These are phyloP conservation scores for Nothophaeocryptopus gaeumannii DNA, from an alignment of 2,329 filamentous ascomycete species.

Conservation along the genomic window DNA sequence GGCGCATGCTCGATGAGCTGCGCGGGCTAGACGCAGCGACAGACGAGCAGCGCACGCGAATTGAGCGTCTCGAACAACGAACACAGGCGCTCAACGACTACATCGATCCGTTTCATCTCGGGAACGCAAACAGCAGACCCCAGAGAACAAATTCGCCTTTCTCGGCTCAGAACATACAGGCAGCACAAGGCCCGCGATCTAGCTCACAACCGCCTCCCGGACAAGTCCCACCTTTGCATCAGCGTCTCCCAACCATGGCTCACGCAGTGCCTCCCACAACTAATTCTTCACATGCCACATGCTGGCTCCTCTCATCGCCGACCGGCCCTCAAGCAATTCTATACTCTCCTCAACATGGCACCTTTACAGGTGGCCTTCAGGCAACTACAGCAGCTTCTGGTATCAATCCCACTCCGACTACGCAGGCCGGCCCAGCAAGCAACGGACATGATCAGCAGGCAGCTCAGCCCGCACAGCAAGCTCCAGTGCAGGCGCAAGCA, in stretches of 20 bases:
- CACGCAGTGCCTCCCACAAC: background rate
- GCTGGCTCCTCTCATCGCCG: conserved; percentile 46
- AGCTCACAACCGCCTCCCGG: conserved; percentile 1
- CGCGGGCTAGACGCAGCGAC: conserved; percentile 15
- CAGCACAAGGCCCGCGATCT: conserved; percentile 5
- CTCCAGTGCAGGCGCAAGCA: conserved; percentile 13
- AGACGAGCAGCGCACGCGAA: conserved; percentile 24
- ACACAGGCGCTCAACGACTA: conserved; percentile 29
- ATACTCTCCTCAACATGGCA: conserved; percentile 38
- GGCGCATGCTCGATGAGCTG: conserved; percentile 31
- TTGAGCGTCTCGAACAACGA: conserved; percentile 25
- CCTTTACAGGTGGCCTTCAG: conserved; percentile 23
- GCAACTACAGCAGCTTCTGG: background rate
- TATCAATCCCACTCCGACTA: conserved; percentile 18
- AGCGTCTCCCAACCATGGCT: conserved; percentile 13
- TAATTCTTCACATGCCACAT: conserved; percentile 29
- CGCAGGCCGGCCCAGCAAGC: conserved; percentile 1
- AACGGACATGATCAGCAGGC: conserved; percentile 15
- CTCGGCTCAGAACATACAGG: background rate
- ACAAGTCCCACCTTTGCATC: conserved; percentile 10
- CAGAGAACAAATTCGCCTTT: no score
- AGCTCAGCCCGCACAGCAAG: conserved; percentile 18
- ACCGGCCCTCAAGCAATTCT: conserved; percentile 46
- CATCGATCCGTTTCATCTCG: conserved; percentile 30
- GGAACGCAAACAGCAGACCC: background rate